Evolutionary conservation across 768 basidiomycete species (phyloP).

Genomic region (Rhodotorula kratochvilovae): DNA sequence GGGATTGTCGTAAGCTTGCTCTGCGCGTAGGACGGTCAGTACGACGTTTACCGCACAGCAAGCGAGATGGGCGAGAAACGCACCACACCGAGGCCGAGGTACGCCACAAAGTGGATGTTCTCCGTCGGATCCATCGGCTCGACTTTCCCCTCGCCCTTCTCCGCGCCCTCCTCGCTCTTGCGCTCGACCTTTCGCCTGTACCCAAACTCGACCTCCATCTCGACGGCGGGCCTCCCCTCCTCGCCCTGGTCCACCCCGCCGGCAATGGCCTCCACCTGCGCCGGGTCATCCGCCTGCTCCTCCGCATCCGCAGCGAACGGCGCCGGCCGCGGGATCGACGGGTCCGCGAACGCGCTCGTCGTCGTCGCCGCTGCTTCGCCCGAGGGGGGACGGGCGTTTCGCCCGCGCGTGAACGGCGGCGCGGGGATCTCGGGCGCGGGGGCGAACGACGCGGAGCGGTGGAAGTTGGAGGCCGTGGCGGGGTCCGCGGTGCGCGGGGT

Average conservation of each 20-base stretch:
- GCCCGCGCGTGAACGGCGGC: too few species aligned
- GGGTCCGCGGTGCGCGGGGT: not conserved
- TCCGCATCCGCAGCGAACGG: conserved; percentile 4
- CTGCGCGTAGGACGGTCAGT: not conserved
- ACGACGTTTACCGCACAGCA: too few species aligned
- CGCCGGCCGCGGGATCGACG: not conserved
- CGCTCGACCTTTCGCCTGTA: not conserved
- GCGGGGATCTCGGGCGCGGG: too few species aligned
- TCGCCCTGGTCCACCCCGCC: not conserved
- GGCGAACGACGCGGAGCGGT: not conserved
- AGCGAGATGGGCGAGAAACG: not conserved
- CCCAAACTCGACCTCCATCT: conserved; percentile 17
- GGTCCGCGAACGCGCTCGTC: not conserved
- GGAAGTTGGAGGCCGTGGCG: not conserved
- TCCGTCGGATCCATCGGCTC: not conserved
- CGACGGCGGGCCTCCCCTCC: not conserved
- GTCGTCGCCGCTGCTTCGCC: not conserved
- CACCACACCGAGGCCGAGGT: conserved; percentile 6
- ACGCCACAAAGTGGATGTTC: conserved; percentile 8
- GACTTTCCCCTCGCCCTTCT: not conserved
- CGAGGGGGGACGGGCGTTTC: not conserved
- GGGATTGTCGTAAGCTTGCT: not conserved
- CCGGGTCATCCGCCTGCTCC: conserved; percentile 1
- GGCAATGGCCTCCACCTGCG: not conserved
- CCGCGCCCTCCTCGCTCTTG: not conserved